Evolutionary conservation across 352 stramenopile species (phyloP).

Genomic region (Phytophthora pistaciae): DNA sequence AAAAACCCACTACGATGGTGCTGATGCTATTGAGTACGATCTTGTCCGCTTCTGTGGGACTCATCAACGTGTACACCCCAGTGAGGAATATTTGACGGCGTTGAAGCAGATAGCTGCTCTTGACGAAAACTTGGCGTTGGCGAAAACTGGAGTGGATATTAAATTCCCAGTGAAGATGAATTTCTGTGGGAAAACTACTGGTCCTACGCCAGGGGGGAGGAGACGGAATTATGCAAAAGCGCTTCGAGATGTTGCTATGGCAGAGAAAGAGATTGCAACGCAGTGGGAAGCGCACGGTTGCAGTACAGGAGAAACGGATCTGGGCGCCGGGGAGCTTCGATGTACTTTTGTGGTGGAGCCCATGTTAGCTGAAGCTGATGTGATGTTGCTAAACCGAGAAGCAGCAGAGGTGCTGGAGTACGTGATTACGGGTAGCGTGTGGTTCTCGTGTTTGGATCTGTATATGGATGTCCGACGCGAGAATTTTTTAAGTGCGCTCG

Average conservation of each 20-base stretch:
- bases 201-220: no score
- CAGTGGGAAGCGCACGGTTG: background rate
- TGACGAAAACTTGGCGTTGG: background rate
- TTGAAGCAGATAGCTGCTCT: background rate
- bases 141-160: background rate
- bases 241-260: background rate
- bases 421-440: background rate
- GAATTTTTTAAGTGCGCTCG: background rate
- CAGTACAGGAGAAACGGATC: background rate
- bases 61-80: background rate
- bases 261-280: background rate
- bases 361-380: background rate
- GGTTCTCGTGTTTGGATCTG: background rate
- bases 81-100: background rate
- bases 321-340: background rate
- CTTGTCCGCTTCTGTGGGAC: background rate
- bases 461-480: background rate
- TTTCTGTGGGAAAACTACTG: background rate
- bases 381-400: background rate
- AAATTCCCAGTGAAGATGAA: background rate
- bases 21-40: background rate
- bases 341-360: background rate
- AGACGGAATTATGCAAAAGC: background rate
- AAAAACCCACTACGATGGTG: no score
- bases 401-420: background rate